phyloP scores from a whole-genome alignment of 805 yeast species.

The Saccharomyces kudriavzevii region DNA sequence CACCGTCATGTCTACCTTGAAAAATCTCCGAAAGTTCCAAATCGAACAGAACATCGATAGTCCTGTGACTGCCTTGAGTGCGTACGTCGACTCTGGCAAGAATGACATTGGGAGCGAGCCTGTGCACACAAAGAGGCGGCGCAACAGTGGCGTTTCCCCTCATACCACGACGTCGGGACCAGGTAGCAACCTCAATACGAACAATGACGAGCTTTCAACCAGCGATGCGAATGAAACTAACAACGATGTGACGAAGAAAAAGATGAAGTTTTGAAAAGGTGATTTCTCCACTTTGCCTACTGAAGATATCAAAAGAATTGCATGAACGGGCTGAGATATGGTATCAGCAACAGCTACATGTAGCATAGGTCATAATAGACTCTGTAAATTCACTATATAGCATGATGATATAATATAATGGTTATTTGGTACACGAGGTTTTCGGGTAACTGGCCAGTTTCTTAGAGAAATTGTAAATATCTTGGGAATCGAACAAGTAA shows the following conservation, averaged over 20 bases:
- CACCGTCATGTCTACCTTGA: conserved; percentile 68
- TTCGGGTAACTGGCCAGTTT: not conserved
- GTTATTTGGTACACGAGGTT: not conserved
- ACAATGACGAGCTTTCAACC: not conserved
- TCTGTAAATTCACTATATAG: not conserved
- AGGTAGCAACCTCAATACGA: not conserved
- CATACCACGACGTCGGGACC: not conserved
- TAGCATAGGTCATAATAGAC: not conserved
- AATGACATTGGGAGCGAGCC: not conserved
- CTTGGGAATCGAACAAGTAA: not conserved
- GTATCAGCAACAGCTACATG: not conserved
- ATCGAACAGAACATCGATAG: conserved; percentile 39
- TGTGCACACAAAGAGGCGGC: not conserved
- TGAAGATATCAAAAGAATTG: not conserved
- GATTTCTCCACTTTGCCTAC: not conserved
- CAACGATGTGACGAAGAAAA: not conserved
- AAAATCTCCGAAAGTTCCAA: conserved; percentile 35
- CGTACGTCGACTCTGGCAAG: conserved; percentile 22
- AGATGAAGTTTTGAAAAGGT: not conserved
- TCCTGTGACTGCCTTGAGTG: conserved; percentile 49
- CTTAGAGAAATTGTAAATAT: not conserved
- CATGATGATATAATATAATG: not conserved
- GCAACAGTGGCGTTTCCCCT: not conserved
- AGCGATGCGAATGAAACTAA: not conserved
- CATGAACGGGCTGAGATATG: not conserved